These are phyloP conservation scores for Sugiyamaella novakii DNA, from an alignment of 1,139 yeast genomes.

Conservation along the genomic window DNA sequence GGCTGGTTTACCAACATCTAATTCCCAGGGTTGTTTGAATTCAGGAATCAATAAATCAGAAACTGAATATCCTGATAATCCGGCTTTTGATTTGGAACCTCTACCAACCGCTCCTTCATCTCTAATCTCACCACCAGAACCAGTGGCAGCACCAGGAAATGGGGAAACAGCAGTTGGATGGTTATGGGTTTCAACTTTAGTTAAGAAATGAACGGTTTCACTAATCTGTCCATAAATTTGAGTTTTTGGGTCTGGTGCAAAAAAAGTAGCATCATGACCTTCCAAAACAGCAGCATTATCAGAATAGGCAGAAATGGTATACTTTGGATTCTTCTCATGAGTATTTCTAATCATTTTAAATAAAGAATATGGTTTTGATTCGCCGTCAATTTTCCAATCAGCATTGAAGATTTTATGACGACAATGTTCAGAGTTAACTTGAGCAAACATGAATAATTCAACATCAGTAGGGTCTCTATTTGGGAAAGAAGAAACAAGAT, in stretches of 20 bases:
- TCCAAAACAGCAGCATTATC: slow-evolving; percentile 98
- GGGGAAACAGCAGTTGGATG: slow-evolving; percentile 99
- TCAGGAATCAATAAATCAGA: slow-evolving; percentile 88
- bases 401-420: slow-evolving; percentile 99
- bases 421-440: slow-evolving; percentile 98
- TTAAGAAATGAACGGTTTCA: slow-evolving; percentile 84
- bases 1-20: slow-evolving; percentile 80
- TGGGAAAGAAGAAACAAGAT: slow-evolving; percentile 76
- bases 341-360: slow-evolving; percentile 97
- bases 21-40: slow-evolving; percentile 93
- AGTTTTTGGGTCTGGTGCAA: slow-evolving; percentile 73
- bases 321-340: slow-evolving; percentile 74
- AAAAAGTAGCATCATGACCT: slow-evolving; percentile 69
- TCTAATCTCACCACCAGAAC: slow-evolving; percentile 99
- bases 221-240: slow-evolving; percentile 72
- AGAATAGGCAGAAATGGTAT: slow-evolving; percentile 90
- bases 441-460: slow-evolving; percentile 98
- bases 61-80: slow-evolving; percentile 89
- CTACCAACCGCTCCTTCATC: slow-evolving; percentile 99
- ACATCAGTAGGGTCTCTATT: slow-evolving; percentile 97
- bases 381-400: slow-evolving; percentile 94
- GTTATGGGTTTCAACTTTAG: slow-evolving; percentile 97
- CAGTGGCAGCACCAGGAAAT: slow-evolving; percentile 99
- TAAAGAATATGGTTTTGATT: slow-evolving; percentile 68
- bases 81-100: slow-evolving; percentile 97